Evolutionary conservation across 2,329 filamentous ascomycete genomes (phyloP), one percentile per base, ranked within the genome.

Genomic region (Cladobotryum protrusum): DNA sequence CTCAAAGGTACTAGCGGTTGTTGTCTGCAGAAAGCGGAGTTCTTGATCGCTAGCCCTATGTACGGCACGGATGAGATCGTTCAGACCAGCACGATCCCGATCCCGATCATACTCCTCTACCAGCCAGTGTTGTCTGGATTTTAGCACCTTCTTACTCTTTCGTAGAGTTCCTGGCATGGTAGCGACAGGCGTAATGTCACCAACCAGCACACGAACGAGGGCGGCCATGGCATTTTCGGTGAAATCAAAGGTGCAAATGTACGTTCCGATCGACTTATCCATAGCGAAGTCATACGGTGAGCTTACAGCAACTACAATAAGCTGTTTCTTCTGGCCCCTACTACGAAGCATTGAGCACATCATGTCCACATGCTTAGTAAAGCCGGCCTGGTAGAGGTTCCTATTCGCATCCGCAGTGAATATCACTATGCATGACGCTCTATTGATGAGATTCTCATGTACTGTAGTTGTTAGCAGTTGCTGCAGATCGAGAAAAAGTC

Each of bases 231-330:
- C 90, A 7, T 87, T 92, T 60, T 96, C 92, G 1, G 92, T 96
- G 61, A 96, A 96, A 69, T 96, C 91, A 66, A 95, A 96, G 0
- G 91, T 96, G 72, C 92, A 96, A 37, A 97, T 79, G 61, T 96
- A 96, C 1, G 91, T 96, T 5, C 88, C 87, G 37, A 97, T 92
- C 1, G 83, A 83, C 56, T 86, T 86, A 61, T 97, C 92, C 79
- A 92, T 90, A 41, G 89, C 90, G 65, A 97, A 97, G 66, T 97
- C 92, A 66, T 96, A 97, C 0, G 92, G 92, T 1, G 91, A 96
- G 68, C 90, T 96, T 57, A 95, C 91, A 1, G 92, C 87, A 7
- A 96, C 86, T 3, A 96, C 92, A 19, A 96, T 84, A 35, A 96
- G 72, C 1, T 91, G 88, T 68, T 95, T 96, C 66, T 93, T 88